These are phyloP conservation scores for Bacidia rubella DNA, from an alignment of 495 filamentous ascomycete genomes.

Conservation along the genomic window DNA sequence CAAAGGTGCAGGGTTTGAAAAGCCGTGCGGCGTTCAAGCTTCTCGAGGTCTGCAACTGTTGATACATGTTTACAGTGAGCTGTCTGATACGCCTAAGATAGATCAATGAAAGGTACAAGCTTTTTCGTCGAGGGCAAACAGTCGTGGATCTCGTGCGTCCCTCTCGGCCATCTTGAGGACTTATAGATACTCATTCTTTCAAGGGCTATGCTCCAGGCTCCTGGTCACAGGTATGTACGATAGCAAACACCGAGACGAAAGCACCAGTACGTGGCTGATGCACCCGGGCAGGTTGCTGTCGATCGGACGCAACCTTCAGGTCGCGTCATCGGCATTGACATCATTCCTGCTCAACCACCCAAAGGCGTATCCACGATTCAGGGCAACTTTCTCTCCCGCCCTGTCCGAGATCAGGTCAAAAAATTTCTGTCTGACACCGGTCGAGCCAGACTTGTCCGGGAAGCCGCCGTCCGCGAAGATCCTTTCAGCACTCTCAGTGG, in stretches of 20 bases:
- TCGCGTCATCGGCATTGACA: constrained; percentile 76
- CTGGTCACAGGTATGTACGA: constrained; percentile 68
- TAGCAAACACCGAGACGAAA: neutral
- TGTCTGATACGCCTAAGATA: constrained; percentile 20
- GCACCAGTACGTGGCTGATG: neutral
- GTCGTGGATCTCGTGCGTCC: constrained; percentile 71
- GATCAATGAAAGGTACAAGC: constrained; percentile 65
- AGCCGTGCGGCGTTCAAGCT: constrained; percentile 90
- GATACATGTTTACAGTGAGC: neutral
- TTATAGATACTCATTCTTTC: constrained; percentile 12
- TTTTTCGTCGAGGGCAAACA: constrained; percentile 69
- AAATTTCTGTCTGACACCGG: constrained; percentile 54
- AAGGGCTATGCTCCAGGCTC: constrained; percentile 87
- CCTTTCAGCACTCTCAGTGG: no score
- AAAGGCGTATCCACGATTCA: constrained; percentile 84
- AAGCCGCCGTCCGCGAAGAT: no score
- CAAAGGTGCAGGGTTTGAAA: constrained; percentile 63
- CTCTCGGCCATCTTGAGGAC: neutral
- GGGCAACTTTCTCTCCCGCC: constrained; percentile 68
- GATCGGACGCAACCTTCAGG: constrained; percentile 62
- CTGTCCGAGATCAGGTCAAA: constrained; percentile 60
- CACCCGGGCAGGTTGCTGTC: constrained; percentile 66
- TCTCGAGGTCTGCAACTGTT: constrained; percentile 42
- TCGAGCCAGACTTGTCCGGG: no score
- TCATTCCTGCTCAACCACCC: constrained; percentile 83